Conservation (phyloP, 192 early-diverging fungal genomes). For the Coemansia sp. region DNA sequence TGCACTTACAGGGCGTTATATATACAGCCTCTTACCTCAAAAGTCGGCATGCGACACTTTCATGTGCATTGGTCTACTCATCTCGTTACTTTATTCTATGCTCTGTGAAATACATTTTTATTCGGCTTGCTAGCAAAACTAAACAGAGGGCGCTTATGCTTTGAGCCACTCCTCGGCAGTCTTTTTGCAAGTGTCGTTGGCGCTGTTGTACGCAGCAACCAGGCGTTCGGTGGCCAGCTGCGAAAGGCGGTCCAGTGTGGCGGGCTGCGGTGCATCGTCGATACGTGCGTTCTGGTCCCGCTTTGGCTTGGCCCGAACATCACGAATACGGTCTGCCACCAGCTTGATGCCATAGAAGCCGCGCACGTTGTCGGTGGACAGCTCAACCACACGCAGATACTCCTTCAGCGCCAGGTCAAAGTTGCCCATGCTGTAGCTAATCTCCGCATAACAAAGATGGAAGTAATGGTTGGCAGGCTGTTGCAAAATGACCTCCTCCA, state of each 20-base stretch:
- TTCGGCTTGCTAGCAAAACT: no score
- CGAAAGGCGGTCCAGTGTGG: slow-evolving; percentile 40
- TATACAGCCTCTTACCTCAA: neutral
- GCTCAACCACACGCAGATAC: slow-evolving; percentile 84
- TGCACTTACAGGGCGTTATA: neutral
- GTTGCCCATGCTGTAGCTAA: slow-evolving; percentile 72
- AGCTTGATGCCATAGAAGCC: slow-evolving; percentile 86
- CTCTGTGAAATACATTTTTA: neutral
- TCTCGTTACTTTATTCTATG: slow-evolving; percentile 7
- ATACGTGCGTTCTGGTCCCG: slow-evolving; percentile 12
- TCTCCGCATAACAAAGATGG: slow-evolving; percentile 87
- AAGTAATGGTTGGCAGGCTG: slow-evolving; percentile 84
- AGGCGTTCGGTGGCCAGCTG: slow-evolving; percentile 52
- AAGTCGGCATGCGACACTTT: neutral
- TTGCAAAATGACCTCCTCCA: slow-evolving; percentile 89
- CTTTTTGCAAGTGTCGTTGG: slow-evolving; percentile 20
- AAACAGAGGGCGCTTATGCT: neutral
- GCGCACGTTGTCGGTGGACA: slow-evolving; percentile 80
- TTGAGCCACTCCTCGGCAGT: slow-evolving; percentile 39
- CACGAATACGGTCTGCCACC: slow-evolving; percentile 44
- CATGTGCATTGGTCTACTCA: neutral
- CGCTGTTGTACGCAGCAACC: slow-evolving; percentile 20
- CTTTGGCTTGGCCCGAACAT: slow-evolving; percentile 8
- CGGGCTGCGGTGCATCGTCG: slow-evolving; percentile 28
- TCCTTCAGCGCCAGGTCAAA: slow-evolving; percentile 77